A percentile compares a stretch with the other conserved stretches of the same genome.
Evolutionary conservation across 805 yeast genomes (phyloP).

Genomic region (Candida ponderosae): DNA sequence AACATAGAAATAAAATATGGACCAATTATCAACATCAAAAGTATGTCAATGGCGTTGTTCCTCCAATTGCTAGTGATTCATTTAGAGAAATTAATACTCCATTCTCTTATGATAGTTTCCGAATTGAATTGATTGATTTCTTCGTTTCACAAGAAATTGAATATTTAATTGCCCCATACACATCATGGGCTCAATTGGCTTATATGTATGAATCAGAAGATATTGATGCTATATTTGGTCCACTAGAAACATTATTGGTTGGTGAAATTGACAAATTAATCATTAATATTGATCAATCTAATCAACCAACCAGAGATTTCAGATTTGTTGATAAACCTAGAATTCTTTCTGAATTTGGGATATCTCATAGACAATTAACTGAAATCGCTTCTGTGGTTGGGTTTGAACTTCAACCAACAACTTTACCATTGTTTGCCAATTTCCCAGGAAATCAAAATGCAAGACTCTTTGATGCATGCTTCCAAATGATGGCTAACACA

Average conservation of each 20-base stretch:
- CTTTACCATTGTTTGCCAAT: constrained; percentile 40
- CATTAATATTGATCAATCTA: constrained; percentile 41
- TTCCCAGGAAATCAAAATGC: constrained; percentile 16
- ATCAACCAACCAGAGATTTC: constrained; percentile 45
- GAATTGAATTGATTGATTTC: constrained; percentile 47
- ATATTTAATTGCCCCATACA: constrained; percentile 75
- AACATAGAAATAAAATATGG: constrained; percentile 43
- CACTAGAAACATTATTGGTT: constrained; percentile 68
- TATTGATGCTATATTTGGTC: constrained; percentile 76
- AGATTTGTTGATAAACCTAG: constrained; percentile 53
- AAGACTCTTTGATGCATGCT: constrained; percentile 26
- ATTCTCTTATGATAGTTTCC: constrained; percentile 39
- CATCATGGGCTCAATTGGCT: constrained; percentile 72
- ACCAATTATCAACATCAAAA: constrained; percentile 19
- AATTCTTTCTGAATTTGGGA: constrained; percentile 51
- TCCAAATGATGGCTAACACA: constrained; percentile 32
- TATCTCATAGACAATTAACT: constrained; percentile 58
- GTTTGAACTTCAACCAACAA: constrained; percentile 60
- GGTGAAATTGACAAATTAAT: constrained; percentile 63
- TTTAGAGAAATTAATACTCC: constrained; percentile 46
- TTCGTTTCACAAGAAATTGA: constrained; percentile 51
- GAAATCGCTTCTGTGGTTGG: constrained; percentile 79
- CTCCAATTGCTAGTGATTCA: constrained; percentile 31
- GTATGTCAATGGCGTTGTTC: constrained; percentile 13
- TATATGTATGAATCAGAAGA: constrained; percentile 49